Evolutionary conservation across 352 stramenopile genomes (phyloP), one percentile per base, ranked within the genome.

Genomic region (Pythium aristosporum): DNA sequence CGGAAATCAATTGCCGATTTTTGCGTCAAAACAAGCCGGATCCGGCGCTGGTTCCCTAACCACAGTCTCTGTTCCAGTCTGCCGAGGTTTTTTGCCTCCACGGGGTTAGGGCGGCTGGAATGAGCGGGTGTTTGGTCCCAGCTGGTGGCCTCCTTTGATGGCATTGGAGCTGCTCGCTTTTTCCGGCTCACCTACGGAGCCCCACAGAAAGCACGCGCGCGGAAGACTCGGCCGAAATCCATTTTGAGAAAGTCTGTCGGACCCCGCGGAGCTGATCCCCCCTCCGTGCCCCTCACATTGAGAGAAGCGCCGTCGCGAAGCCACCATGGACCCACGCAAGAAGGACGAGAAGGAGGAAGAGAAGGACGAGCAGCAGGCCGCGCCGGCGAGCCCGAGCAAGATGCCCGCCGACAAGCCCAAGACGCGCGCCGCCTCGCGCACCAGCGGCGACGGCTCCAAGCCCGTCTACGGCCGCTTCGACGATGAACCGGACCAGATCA

Each of bases 401-500:
- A 52, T 36, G 32, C 41, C 67, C 28, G 57, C 37, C 46, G 50
- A 57, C 28, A 59, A 62, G 51, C 43, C 43, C 20, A 55, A 57
- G 50, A 55, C 49, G 4, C 47, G 54, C 48, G n/a, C 23, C n/a
- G 34, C 57, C 25, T 30, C 25, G 13, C 2, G 25, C 32, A 20
- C 39, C 18, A 9, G 20, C 25, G 28, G 39, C 36, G 52, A 61
- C 25, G 67, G 58, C 32, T 67, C 47, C 49, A 71, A 75, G 46
- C 64, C 57, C 18, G 58, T 67, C 37, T 88, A 79, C 63, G 56
- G 59, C 44, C 74, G 68, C 5, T 70, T 75, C 41, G 72, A 81
- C 56, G 79, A 90, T 7, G 62, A 82, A 49, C 59, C 72, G 5
- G 79, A 88, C 54, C 43, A 73, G 25, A 49, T 74, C 32, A 50